Evolutionary conservation across 2,329 filamentous ascomycete genomes (phyloP).

Genomic region (Monosporascus sp.): DNA sequence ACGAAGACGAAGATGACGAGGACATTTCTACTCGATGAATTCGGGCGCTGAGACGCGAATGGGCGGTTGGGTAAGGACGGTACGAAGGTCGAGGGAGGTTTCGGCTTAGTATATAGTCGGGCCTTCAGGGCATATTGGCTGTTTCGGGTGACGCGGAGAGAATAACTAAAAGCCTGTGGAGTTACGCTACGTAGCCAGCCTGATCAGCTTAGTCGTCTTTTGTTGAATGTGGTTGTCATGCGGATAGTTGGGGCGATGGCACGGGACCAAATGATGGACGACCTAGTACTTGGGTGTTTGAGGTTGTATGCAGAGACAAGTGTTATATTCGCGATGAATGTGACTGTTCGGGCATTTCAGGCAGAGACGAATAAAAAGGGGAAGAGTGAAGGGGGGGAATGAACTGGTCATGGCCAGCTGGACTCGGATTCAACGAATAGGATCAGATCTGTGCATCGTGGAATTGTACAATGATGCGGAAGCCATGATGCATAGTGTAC

Average conservation of each 20-base stretch:
- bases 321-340: neutral
- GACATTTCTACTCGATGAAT: constrained; percentile 28
- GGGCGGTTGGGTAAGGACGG: neutral
- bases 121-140: neutral
- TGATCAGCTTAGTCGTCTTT: neutral
- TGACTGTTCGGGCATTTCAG: no score
- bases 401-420: no score
- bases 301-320: neutral
- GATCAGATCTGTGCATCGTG: no score
- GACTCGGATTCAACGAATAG: no score
- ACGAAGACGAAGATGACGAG: constrained; percentile 31
- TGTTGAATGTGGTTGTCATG: neutral
- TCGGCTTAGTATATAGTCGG: neutral
- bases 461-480: no score
- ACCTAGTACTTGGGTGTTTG: neutral
- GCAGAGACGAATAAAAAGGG: no score
- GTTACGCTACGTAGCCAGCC: neutral
- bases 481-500: no score
- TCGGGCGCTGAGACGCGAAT: neutral
- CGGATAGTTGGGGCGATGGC: neutral
- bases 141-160: neutral
- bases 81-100: neutral
- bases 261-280: neutral
- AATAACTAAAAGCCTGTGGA: neutral
- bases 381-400: no score